These are phyloP conservation scores for Guillardia theta DNA, from an alignment of 78 protist genomes.

Conservation along the genomic window DNA sequence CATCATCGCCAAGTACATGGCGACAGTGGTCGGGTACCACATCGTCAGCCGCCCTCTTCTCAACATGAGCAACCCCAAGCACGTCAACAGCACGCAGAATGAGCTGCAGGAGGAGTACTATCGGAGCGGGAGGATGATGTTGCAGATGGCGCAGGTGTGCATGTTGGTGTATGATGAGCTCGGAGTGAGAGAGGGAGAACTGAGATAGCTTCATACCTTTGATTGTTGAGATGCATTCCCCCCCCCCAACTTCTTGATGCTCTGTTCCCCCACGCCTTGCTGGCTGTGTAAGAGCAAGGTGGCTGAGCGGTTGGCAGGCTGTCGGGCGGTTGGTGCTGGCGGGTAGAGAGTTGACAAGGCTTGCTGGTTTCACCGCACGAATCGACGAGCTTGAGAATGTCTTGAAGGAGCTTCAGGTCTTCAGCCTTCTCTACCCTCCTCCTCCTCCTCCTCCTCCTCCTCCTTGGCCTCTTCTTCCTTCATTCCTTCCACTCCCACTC, in stretches of 20 bases:
- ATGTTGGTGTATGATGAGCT: too few relatives aligned
- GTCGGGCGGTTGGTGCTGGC: conserved; percentile 42
- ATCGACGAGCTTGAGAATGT: background rate
- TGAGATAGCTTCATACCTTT: too few relatives aligned
- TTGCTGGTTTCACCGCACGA: conserved; percentile 5
- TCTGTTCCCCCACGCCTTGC: background rate
- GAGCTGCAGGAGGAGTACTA: conserved; percentile 44
- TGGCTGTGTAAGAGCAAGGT: too few relatives aligned
- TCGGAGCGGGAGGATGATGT: conserved; percentile 36
- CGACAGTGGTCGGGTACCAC: conserved; percentile 38
- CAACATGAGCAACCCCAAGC: background rate
- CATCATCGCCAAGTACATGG: conserved; percentile 44
- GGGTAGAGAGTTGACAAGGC: background rate
- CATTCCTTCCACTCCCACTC: background rate
- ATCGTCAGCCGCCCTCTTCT: conserved; percentile 40
- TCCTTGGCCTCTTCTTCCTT: background rate
- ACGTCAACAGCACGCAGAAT: background rate
- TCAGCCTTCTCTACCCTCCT: background rate
- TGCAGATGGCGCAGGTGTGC: conserved; percentile 32
- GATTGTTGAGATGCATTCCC: too few relatives aligned
- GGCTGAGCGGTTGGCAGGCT: too few relatives aligned
- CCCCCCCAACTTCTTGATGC: background rate
- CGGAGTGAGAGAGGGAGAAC: too few relatives aligned
- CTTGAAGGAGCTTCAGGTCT: background rate
- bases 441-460: background rate